phyloP scores from a whole-genome alignment of 139 green algal species.

The Astrephomene gubernaculifera region DNA sequence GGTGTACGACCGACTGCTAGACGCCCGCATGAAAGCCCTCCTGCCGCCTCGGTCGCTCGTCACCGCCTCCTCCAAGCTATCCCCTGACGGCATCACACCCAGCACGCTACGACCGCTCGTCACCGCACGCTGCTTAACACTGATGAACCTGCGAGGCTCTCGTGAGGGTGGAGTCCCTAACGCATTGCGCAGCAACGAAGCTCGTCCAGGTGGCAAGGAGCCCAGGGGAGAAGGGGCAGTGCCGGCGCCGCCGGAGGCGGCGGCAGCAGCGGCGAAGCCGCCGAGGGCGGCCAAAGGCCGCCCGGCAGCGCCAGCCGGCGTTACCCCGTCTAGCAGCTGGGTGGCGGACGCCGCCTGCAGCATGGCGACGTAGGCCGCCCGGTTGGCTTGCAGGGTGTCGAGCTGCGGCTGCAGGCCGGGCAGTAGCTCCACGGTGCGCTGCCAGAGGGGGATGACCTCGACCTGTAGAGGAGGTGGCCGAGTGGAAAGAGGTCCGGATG shows the following conservation, averaged over 20 bases:
- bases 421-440: conserved; percentile 24
- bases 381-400: conserved; percentile 30
- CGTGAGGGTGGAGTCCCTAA: neutral
- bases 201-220: neutral
- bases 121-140: neutral
- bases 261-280: neutral
- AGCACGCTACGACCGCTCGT: neutral
- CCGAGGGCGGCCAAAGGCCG: neutral
- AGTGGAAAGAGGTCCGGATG: no score
- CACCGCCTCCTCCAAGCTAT: neutral
- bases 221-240: no score
- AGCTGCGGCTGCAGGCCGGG: conserved; percentile 21
- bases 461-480: neutral
- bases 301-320: neutral
- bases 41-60: neutral
- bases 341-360: conserved; percentile 16
- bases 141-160: conserved; percentile 20
- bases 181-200: neutral
- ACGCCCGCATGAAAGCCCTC: neutral
- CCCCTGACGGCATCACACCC: neutral
- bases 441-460: conserved; percentile 35
- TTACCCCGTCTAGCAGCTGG: conserved; percentile 6
- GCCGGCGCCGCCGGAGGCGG: neutral
- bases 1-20: conserved; percentile 26
- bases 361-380: conserved; percentile 22